Evolutionary conservation across 1,284 basidiomycete genomes (phyloP).

Genomic region (Singerocomus inundabilis): DNA sequence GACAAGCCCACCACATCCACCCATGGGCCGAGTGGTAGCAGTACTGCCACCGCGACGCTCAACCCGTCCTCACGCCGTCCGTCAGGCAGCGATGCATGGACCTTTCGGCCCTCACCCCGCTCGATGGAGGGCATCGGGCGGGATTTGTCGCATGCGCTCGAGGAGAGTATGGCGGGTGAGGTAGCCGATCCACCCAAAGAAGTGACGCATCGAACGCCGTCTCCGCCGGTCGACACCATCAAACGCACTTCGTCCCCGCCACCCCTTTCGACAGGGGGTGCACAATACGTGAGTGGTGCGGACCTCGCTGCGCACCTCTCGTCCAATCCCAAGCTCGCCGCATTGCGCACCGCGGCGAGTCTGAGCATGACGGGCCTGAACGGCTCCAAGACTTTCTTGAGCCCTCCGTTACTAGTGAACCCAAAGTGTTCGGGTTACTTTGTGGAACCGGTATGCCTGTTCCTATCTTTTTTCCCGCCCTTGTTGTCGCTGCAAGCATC

Average conservation of each 20-base stretch:
- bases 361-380: slow-evolving; percentile 29
- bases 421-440: slow-evolving; percentile 93
- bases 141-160: slow-evolving; percentile 34
- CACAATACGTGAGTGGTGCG: slow-evolving; percentile 4
- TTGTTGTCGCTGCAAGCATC: background rate
- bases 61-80: slow-evolving; percentile 12
- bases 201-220: background rate
- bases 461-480: too few relatives aligned
- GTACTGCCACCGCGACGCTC: background rate
- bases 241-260: slow-evolving; percentile 7
- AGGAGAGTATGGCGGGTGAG: slow-evolving; percentile 17
- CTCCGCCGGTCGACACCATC: background rate
- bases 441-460: slow-evolving; percentile 74
- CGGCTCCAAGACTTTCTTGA: slow-evolving; percentile 30
- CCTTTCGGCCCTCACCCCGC: slow-evolving; percentile 13
- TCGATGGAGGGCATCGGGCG: slow-evolving; percentile 36
- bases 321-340: slow-evolving; percentile 33
- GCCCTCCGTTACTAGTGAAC: slow-evolving; percentile 70
- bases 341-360: slow-evolving; percentile 25
- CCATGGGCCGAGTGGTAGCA: background rate
- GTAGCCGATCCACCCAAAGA: background rate
- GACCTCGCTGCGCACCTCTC: slow-evolving; percentile 35
- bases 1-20: slow-evolving; percentile 1
- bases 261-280: background rate
- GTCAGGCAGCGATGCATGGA: slow-evolving; percentile 15